Percentiles rank a stretch among this genome's conserved stretches.
phyloP scores from a whole-genome alignment of 306 rosid species.

The Senna siamea region DNA sequence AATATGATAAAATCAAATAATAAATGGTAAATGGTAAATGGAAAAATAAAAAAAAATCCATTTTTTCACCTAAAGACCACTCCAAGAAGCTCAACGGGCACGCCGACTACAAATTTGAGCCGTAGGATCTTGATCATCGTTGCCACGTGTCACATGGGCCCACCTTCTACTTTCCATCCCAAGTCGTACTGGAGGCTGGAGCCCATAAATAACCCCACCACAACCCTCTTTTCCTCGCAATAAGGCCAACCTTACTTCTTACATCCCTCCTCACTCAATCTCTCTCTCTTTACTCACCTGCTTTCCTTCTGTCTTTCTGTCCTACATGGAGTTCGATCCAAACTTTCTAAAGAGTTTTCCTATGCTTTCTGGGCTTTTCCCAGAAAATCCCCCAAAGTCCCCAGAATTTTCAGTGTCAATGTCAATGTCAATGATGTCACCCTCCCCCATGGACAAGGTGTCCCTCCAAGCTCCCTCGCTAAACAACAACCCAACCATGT shows the following conservation, averaged over 20 bases:
- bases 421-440: too few relatives aligned
- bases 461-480: too few relatives aligned
- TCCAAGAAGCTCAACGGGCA: constrained; percentile 56
- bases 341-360: constrained; percentile 26
- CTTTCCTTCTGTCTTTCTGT: constrained; percentile 22
- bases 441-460: too few relatives aligned
- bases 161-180: neutral
- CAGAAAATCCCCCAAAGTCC: neutral
- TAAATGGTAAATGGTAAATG: neutral
- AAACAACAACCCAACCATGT: too few relatives aligned
- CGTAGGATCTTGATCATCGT: constrained; percentile 45
- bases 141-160: constrained; percentile 27
- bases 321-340: constrained; percentile 50
- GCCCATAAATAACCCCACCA: constrained; percentile 33
- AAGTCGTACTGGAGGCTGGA: neutral
- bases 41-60: neutral
- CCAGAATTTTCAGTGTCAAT: too few relatives aligned
- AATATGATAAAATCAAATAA: too few relatives aligned
- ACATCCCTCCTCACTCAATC: neutral
- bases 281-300: neutral
- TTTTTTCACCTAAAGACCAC: neutral
- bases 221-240: neutral
- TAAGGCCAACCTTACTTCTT: neutral
- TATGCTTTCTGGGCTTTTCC: constrained; percentile 33
- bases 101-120: constrained; percentile 32